Evolutionary conservation across 352 stramenopile species (phyloP), one percentile per base, ranked within the genome.

Genomic region (Hyphochytrium catenoides): DNA sequence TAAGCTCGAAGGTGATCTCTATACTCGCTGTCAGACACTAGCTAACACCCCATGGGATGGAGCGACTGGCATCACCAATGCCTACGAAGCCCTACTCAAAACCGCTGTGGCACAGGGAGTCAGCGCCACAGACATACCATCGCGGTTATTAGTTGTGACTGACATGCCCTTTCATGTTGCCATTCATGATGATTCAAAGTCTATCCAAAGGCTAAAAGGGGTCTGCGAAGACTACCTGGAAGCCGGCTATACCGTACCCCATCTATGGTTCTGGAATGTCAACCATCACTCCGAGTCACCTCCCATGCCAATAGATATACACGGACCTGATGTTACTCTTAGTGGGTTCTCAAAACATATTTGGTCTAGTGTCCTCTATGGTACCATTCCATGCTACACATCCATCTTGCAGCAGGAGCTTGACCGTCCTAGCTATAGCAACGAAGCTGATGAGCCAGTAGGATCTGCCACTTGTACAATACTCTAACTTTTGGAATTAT

Each of bases 111-210:
- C 56, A 16, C 24, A 55, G 16, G 39, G 50, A 11, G 33, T 83
- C 2, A 17, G 24, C 2, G 6, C 20, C 1, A 47, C 69, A 0
- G 49, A 73, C 23, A 60, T 77, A 41, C 71, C 65, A 3, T 35
- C 60, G 20, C 48, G 45, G 0, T 44, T 86, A 15, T 63, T 81
- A 29, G 64, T 86, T 12, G 53, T 86, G 38, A 74, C 60, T 7
- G 68, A 81, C 43, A 84, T 86, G 71, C 64, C 75, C 50, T 79
- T 79, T 29, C 41, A 83, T 44, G 4, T 21, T 5, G 63, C 64
- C 0, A 41, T 58, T 30, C 9, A 15, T 22, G 51, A 53, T 30
- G 62, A 52, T 20, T 46, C 62, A 45, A 58, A 50, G 12, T 62
- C 59, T 45, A 58, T 56, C 41, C 26, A 46, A 17, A 46, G 50